A percentile compares a stretch with the other conserved stretches of the same genome.
phyloP scores from a whole-genome alignment of 2,329 filamentous ascomycete species.

The Penicillium sp. region DNA sequence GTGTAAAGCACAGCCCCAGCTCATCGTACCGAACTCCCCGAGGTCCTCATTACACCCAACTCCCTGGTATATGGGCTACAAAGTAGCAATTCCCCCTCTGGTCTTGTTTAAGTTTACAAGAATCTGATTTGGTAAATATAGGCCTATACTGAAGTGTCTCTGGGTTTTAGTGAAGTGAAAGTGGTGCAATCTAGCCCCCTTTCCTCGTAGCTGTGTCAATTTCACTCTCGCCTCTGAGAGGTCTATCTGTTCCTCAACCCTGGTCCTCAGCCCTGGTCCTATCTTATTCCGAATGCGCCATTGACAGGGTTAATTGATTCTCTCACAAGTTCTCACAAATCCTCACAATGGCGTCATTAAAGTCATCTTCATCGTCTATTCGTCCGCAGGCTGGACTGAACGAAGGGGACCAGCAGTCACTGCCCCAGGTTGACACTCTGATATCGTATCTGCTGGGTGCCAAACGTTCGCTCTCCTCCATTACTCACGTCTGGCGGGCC shows the following conservation, averaged over 20 bases:
- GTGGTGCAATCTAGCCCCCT: neutral
- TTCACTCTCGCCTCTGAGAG: neutral
- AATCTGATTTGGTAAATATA: neutral
- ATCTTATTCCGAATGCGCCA: conserved; percentile 1
- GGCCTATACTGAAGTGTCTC: neutral
- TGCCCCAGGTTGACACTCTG: conserved; percentile 66
- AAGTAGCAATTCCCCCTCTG: neutral
- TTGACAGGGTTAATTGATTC: conserved; percentile 2
- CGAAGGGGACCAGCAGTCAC: conserved; percentile 17
- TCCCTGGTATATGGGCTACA: neutral
- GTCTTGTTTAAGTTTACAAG: neutral
- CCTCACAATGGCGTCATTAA: conserved; percentile 33
- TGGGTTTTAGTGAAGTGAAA: neutral
- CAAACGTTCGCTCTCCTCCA: conserved; percentile 82
- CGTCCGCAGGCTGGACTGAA: conserved; percentile 14
- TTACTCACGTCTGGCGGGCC: conserved; percentile 77
- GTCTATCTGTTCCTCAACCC: neutral
- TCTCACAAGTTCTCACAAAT: neutral
- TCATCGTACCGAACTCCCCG: neutral
- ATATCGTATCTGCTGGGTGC: conserved; percentile 82
- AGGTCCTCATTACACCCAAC: neutral
- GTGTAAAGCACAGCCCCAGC: neutral
- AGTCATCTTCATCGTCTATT: conserved; percentile 31
- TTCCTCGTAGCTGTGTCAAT: neutral
- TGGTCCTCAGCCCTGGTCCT: neutral